Evolutionary conservation across 495 filamentous ascomycete species (phyloP).

Genomic region (Apiosordaria backusii): DNA sequence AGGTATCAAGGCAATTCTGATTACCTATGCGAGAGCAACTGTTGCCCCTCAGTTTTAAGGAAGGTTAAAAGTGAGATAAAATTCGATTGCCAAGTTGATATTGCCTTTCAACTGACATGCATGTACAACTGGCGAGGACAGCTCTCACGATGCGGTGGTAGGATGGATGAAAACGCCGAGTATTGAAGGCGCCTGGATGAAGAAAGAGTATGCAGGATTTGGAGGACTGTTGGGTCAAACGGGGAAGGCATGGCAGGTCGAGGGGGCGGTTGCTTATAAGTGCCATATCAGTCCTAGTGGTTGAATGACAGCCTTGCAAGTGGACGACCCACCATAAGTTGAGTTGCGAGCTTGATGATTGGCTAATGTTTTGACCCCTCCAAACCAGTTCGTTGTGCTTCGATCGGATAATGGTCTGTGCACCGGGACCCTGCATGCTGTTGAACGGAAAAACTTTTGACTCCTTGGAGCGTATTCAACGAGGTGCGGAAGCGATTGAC

Average conservation of each 20-base stretch:
- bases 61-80: background rate
- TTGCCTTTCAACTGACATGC: background rate
- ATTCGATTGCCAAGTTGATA: background rate
- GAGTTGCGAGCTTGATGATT: background rate
- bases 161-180: background rate
- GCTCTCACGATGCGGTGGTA: background rate
- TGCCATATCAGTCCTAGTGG: background rate
- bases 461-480: background rate
- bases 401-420: slow-evolving; percentile 14
- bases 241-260: background rate
- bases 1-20: background rate
- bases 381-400: slow-evolving; percentile 17
- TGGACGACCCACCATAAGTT: background rate
- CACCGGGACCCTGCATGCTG: slow-evolving; percentile 9
- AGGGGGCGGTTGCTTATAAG: background rate
- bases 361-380: background rate
- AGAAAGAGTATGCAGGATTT: background rate
- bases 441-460: slow-evolving; percentile 26
- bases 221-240: background rate
- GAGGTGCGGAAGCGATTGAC: background rate
- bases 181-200: background rate
- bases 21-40: background rate
- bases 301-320: background rate
- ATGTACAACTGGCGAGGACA: background rate
- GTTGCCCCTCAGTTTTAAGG: too few relatives aligned